Base-by-base conservation (phyloP, 164 flowering plant genomes). In the Saururus chinensis region DNA sequence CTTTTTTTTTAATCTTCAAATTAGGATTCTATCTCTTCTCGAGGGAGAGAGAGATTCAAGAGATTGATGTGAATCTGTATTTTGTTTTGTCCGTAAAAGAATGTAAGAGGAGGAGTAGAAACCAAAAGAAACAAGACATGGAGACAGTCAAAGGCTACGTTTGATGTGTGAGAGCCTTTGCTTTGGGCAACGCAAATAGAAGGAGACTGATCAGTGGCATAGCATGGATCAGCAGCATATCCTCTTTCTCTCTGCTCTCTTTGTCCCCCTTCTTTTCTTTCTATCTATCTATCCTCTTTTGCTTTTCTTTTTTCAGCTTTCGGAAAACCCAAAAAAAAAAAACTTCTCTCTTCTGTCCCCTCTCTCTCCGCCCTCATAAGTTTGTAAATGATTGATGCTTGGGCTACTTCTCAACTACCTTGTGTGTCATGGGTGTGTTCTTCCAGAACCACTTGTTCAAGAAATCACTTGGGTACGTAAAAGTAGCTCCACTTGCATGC, bases 101-200 rank as follows among this genome's bases (percentile, higher is more conserved):
- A 45, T 45, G 49, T 12, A 12, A 17, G 11, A 17, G 30, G 16
- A 59, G 65, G 53, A 52, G 61, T 61, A 65, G 49, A 45, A 45
- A 45, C 49, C 49, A 45, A 45, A 45, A 12, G 49, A 45, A 45
- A 45, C 17, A 45, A 45, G 49, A 45, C 49, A 45, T 17, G 49
- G n/a, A 17, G 14, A 12, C 49, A 45, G 49, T 45, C 49, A 45
- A 45, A 45, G 49, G 11, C 12, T 4, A 45, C 4, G 49, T 45
- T 45, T 12, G 49, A 45, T 61, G 57, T 57, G 59, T 57, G 51
- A 24, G 57, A 24, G 57, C 21, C 57, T 61, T 51, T 41, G 58
- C 41, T n/a, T 21, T 23, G 11, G 49, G 49, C 49, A 45, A 37
- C 30, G 7, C 19, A 20, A 59, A 12, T 54, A 26, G 63, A 60